A percentile compares a stretch with the other conserved stretches of the same genome.
These are phyloP conservation scores for Agarophyton chilense DNA, from an alignment of 23 red algal species.

Conservation along the genomic window DNA sequence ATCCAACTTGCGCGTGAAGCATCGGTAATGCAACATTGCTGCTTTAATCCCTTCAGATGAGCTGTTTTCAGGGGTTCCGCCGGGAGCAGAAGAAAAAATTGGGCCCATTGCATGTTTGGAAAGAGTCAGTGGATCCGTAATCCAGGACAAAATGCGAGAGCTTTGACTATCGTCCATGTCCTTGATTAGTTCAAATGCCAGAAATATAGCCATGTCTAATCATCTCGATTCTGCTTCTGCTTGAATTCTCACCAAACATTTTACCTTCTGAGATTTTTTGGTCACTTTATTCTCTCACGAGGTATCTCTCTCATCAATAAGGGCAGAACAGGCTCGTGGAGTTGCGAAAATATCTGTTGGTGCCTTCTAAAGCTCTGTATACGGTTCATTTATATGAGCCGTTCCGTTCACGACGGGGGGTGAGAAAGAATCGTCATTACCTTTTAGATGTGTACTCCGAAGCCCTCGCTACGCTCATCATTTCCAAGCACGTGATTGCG, in stretches of 20 bases:
- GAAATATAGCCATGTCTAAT: constrained; percentile 49
- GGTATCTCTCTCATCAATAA: not conserved
- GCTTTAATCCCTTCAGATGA: not conserved
- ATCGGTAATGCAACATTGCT: not conserved
- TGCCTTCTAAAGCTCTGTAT: not conserved
- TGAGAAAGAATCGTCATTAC: constrained; percentile 54
- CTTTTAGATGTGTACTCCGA: constrained; percentile 1
- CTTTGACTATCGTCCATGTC: constrained; percentile 45
- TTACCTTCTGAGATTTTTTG: not conserved
- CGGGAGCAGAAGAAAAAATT: not conserved
- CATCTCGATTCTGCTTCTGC: constrained; percentile 36
- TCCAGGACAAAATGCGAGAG: constrained; percentile 50
- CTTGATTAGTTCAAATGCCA: constrained; percentile 48
- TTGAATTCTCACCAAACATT: constrained; percentile 1
- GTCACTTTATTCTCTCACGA: not conserved
- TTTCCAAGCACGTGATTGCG: not conserved
- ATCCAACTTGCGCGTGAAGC: constrained; percentile 55
- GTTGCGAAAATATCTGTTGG: constrained; percentile 41
- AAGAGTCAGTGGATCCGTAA: constrained; percentile 47
- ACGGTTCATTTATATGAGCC: constrained; percentile 13
- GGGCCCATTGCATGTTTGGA: not conserved
- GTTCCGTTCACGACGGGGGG: not conserved
- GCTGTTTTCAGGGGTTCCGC: not conserved
- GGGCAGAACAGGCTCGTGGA: constrained; percentile 7
- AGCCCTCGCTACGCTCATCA: constrained; percentile 31